Percentiles rank a stretch among this genome's conserved stretches.
Evolutionary conservation across 768 basidiomycete genomes (phyloP).

Genomic region (Cystofilobasidium ferigula): DNA sequence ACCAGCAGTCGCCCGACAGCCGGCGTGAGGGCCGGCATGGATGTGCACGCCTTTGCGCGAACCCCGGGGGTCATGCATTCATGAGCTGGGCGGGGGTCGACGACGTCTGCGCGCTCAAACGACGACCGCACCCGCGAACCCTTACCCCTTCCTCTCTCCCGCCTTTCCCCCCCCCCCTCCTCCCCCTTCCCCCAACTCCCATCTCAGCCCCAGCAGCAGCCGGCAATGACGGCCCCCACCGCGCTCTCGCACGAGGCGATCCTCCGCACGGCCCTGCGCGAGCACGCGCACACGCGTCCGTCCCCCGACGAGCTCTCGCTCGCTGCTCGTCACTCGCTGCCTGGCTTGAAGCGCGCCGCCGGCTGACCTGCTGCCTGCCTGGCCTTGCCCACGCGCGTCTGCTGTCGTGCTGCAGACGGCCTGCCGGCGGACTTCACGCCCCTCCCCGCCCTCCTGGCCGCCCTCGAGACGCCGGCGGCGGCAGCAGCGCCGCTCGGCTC

Average conservation of each 20-base stretch:
- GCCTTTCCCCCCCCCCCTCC: no score
- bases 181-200: no score
- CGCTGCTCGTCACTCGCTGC: neutral
- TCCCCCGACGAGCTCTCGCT: neutral
- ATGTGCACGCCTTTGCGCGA: no score
- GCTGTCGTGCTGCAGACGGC: neutral
- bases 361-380: neutral
- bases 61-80: no score
- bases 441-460: neutral
- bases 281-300: neutral
- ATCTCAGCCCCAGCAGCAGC: no score
- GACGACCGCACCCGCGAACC: no score
- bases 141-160: no score
- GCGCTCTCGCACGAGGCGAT: neutral
- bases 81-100: no score
- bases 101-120: no score
- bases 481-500: slow-evolving; percentile 5
- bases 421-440: neutral
- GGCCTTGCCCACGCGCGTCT: no score
- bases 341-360: neutral
- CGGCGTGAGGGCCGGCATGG: no score
- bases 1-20: no score
- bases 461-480: neutral
- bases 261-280: slow-evolving; percentile 4
- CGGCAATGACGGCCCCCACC: neutral